Percentiles rank a stretch among this genome's conserved stretches.
These are phyloP conservation scores for Closterium sp. DNA, from an alignment of 139 green algal species.

Conservation along the genomic window DNA sequence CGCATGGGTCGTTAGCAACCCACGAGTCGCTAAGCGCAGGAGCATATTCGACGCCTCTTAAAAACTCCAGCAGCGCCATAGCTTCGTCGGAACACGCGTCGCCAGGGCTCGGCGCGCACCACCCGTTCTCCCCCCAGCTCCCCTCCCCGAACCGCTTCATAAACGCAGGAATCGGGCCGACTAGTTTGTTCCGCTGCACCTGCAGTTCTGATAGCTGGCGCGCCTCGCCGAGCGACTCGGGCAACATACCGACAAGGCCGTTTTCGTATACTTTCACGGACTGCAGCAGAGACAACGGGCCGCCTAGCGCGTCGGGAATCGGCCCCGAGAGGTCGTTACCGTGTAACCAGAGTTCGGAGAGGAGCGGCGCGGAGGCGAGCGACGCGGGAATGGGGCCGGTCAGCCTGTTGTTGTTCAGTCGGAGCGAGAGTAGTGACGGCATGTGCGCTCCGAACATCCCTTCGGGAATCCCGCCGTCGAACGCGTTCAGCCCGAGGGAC, in stretches of 20 bases:
- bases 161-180: not conserved
- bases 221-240: not conserved
- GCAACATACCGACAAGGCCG: not conserved
- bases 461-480: not conserved
- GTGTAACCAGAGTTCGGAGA: not conserved
- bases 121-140: not conserved
- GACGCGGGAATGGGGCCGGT: not conserved
- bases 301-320: not conserved
- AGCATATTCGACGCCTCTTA: conserved; percentile 17
- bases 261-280: not conserved
- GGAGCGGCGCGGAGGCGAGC: not conserved
- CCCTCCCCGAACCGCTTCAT: not conserved
- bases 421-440: not conserved
- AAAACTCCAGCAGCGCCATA: conserved; percentile 17
- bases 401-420: conserved; percentile 17
- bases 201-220: not conserved
- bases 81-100: not conserved
- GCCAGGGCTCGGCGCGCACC: not conserved
- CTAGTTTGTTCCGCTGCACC: not conserved
- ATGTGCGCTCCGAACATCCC: not conserved
- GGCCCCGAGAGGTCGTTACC: not conserved
- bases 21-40: not conserved
- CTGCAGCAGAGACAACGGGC: not conserved
- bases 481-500: not conserved
- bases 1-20: conserved; percentile 1